Evolutionary conservation across 2,329 filamentous ascomycete genomes (phyloP).

Genomic region (Aspergillus cejpii): DNA sequence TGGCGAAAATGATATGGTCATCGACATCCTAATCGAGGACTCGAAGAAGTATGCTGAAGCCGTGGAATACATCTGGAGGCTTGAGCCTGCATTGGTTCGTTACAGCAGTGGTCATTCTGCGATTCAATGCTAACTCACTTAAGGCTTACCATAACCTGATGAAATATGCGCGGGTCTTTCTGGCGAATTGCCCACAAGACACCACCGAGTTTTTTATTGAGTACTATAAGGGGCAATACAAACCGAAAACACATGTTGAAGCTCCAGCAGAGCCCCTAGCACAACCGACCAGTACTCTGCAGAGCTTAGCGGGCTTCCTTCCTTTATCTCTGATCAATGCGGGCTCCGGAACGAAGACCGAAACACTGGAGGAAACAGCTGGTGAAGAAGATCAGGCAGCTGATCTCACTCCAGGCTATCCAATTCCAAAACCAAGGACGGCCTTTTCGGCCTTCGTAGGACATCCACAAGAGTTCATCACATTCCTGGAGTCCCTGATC

Average conservation of each 20-base stretch:
- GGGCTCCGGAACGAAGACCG: conserved; percentile 40
- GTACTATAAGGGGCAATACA: conserved; percentile 85
- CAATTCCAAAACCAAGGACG: conserved; percentile 71
- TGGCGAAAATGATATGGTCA: conserved; percentile 84
- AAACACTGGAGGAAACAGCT: conserved; percentile 23
- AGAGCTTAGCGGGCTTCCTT: conserved; percentile 76
- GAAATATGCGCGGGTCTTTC: conserved; percentile 87
- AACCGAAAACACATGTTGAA: conserved; percentile 59
- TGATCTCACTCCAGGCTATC: conserved; percentile 56
- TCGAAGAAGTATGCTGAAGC: conserved; percentile 85
- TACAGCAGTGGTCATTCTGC: not conserved
- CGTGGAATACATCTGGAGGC: conserved; percentile 80
- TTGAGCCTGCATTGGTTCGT: conserved; percentile 69
- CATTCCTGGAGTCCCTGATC: conserved; percentile 84
- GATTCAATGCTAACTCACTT: conserved; percentile 26
- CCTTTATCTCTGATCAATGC: conserved; percentile 79
- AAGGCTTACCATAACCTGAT: conserved; percentile 82
- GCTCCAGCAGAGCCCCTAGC: conserved; percentile 44
- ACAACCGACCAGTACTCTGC: conserved; percentile 64
- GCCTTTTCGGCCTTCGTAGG: conserved; percentile 97
- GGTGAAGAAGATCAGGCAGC: conserved; percentile 17
- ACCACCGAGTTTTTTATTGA: conserved; percentile 86
- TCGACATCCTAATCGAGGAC: conserved; percentile 93
- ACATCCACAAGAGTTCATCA: conserved; percentile 83
- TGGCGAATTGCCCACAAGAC: conserved; percentile 76